Base-by-base conservation (phyloP, 148 eudicot species). In the Dysphania ambrosioides region DNA sequence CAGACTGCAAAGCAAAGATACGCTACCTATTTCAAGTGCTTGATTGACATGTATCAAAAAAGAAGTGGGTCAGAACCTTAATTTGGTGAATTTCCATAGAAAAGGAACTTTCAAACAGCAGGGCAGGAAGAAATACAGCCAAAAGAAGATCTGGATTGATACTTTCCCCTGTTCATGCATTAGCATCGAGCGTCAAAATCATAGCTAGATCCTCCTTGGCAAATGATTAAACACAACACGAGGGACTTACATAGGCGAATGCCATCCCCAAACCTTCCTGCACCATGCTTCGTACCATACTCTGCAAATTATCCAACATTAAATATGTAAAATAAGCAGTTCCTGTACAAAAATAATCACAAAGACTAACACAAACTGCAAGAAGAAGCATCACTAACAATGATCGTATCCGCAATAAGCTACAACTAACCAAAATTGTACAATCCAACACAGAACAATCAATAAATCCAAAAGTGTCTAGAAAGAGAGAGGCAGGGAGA, bases 121-220 rank as follows among this genome's bases (percentile, higher is more conserved):
- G 96, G 18, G 96, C 98, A 40, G 98, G 98, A 49, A 95, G 98
- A 81, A 95, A 95, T 60, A 95, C 96, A 77, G 98, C 97, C 87
- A 95, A 79, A 66, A 95, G 82, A 68, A 95, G 97, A 35, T 90
- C 91, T 62, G 97, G 98, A 87, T 95, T 84, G 77, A 95, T 95
- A 66, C 84, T 75, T 82, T 91, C 93, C 98, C 98, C 98, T 95
- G 80, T n/a, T n/a, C 59, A 59, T 68, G 62, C 44, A 66, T 67
- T 64, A 68, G 24, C 55, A 67, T 58, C 68, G 57, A n/a, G 38
- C 19, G 42, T 68, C 75, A 53, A 66, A 55, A 44, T 19, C 3
- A 70, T 42, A 63, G 30, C 15, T 24, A 31, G 36, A 47, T 16
- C 23, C 51, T 8, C n/a, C 32, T 34, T 32, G 24, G 31, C 2